phyloP scores from a whole-genome alignment of 257 asterid species.

The Nicotiana knightiana region DNA sequence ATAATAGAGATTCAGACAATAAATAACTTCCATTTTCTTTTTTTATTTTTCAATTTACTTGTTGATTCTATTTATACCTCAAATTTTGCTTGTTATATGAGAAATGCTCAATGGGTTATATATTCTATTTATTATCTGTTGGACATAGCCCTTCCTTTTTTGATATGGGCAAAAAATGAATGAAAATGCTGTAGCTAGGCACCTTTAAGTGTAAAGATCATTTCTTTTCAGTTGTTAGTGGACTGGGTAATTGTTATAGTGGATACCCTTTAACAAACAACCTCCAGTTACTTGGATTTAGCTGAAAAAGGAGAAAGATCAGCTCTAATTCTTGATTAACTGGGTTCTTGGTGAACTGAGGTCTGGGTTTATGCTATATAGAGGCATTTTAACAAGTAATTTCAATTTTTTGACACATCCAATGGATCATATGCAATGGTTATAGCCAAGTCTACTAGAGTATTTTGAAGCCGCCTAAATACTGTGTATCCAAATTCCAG shows the following conservation, averaged over 20 bases:
- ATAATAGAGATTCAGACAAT: too few relatives aligned
- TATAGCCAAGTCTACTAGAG: neutral
- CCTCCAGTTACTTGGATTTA: neutral
- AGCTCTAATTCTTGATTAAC: neutral
- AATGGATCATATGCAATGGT: neutral
- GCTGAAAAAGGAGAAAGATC: neutral
- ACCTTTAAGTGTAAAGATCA: neutral
- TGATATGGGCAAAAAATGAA: neutral
- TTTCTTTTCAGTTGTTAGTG: neutral
- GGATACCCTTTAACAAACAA: neutral
- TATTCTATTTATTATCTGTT: neutral
- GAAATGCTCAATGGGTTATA: neutral
- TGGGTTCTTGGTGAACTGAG: neutral
- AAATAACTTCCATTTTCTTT: neutral
- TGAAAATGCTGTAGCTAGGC: neutral
- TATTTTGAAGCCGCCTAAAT: neutral
- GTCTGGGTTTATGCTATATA: neutral
- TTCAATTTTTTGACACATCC: neutral
- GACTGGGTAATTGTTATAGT: neutral
- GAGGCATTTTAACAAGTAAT: neutral
- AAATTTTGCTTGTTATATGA: neutral
- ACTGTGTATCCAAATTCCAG: neutral
- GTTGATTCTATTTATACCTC: neutral
- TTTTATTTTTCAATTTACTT: neutral
- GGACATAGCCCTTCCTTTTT: neutral